phyloP scores from a whole-genome alignment of 352 stramenopile genomes.

The Phytophthora uliginosa region DNA sequence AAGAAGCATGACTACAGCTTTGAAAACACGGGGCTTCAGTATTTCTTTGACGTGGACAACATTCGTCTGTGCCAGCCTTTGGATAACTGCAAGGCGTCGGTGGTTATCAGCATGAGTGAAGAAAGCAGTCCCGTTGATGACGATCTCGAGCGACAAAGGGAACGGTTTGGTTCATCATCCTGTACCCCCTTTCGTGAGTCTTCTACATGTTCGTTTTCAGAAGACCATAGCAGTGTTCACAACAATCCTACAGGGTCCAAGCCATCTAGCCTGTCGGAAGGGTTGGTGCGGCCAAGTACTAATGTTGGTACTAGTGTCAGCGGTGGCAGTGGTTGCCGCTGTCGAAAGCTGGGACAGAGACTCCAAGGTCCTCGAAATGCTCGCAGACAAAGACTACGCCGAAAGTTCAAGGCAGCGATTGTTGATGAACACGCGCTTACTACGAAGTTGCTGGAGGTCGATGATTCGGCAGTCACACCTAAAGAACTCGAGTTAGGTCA shows the following conservation, averaged over 20 bases:
- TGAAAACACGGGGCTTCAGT: slow-evolving; percentile 39
- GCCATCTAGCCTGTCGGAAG: slow-evolving; percentile 20
- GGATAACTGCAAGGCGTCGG: neutral
- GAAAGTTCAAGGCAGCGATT: slow-evolving; percentile 38
- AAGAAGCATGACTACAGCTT: slow-evolving; percentile 48
- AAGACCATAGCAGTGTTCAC: slow-evolving; percentile 25
- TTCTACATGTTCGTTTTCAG: slow-evolving; percentile 14
- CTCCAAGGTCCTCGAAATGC: slow-evolving; percentile 34
- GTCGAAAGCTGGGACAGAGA: slow-evolving; percentile 51
- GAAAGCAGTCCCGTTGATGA: slow-evolving; percentile 5
- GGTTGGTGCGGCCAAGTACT: slow-evolving; percentile 1
- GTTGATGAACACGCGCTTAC: slow-evolving; percentile 49
- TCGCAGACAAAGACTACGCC: slow-evolving; percentile 36
- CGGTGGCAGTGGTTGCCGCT: slow-evolving; percentile 37
- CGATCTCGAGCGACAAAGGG: slow-evolving; percentile 23
- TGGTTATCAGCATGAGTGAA: slow-evolving; percentile 9
- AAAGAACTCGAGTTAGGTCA: slow-evolving; percentile 11
- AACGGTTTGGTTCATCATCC: slow-evolving; percentile 1
- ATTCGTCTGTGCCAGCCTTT: slow-evolving; percentile 44
- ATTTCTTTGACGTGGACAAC: slow-evolving; percentile 56
- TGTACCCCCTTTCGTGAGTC: slow-evolving; percentile 6
- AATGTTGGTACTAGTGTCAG: slow-evolving; percentile 1
- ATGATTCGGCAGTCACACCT: slow-evolving; percentile 18
- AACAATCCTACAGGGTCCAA: slow-evolving; percentile 23
- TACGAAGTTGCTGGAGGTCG: slow-evolving; percentile 45